Percentiles rank a stretch among this genome's conserved stretches.
phyloP scores from a whole-genome alignment of 2,329 filamentous ascomycete genomes.

The Chalaropsis thielavioides region DNA sequence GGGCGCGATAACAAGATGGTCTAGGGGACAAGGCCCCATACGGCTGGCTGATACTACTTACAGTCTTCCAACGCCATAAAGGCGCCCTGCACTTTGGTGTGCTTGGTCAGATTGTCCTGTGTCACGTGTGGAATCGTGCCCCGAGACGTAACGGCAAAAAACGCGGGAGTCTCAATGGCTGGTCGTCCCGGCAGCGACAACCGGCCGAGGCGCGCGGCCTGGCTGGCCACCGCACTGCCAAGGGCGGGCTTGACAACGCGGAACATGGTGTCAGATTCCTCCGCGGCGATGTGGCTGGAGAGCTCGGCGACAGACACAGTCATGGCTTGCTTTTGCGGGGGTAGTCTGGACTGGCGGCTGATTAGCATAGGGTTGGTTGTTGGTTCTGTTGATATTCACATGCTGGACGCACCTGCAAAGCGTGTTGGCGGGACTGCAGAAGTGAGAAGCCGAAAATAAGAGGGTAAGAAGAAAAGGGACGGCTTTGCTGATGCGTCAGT shows the following conservation, averaged over 20 bases:
- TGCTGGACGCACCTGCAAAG: not conserved
- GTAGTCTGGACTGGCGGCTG: not conserved
- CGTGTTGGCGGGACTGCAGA: not conserved
- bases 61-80: constrained; percentile 89
- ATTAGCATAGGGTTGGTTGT: constrained; percentile 1
- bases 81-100: constrained; percentile 51
- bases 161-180: constrained; percentile 69
- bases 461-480: no score
- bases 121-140: constrained; percentile 78
- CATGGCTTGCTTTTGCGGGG: not conserved
- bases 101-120: constrained; percentile 60
- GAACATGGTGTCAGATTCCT: constrained; percentile 24
- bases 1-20: not conserved
- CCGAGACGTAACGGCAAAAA: constrained; percentile 64
- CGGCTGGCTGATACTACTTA: constrained; percentile 32
- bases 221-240: constrained; percentile 23
- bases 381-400: not conserved
- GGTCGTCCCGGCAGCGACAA: constrained; percentile 48
- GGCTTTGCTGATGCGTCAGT: not conserved
- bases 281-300: not conserved
- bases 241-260: constrained; percentile 32
- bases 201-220: constrained; percentile 50
- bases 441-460: not conserved
- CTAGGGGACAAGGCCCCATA: not conserved
- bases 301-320: not conserved